Percentiles rank a stretch among this genome's conserved stretches.
phyloP scores from a whole-genome alignment of 2,329 filamentous ascomycete species.

The Phyllachora maydis region DNA sequence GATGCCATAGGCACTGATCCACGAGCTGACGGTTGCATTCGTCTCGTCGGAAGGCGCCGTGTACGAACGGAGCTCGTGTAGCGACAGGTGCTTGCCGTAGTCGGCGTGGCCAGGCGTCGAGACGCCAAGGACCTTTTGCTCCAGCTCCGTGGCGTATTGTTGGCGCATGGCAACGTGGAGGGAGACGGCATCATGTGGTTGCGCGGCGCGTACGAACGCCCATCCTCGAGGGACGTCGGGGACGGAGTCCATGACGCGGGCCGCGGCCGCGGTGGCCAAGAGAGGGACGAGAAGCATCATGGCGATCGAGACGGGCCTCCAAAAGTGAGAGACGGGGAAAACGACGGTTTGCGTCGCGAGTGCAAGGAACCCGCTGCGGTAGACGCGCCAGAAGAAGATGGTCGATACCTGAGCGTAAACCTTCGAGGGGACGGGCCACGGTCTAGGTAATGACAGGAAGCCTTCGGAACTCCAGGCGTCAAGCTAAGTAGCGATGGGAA shows the following conservation, averaged over 20 bases:
- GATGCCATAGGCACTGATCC: conserved; percentile 32
- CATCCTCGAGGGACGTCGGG: conserved; percentile 15
- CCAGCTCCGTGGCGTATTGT: conserved; percentile 26
- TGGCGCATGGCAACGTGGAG: conserved; percentile 27
- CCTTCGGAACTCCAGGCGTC: too few species aligned
- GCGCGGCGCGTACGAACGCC: conserved; percentile 13
- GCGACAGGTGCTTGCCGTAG: conserved; percentile 42
- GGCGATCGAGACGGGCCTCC: too few species aligned
- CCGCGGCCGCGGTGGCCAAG: conserved; percentile 9
- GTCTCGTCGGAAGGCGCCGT: conserved; percentile 27
- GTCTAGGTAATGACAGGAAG: too few species aligned
- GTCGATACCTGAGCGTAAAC: too few species aligned
- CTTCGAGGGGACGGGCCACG: too few species aligned
- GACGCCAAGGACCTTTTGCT: conserved; percentile 36
- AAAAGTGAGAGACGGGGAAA: too few species aligned
- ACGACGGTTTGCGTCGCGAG: too few species aligned
- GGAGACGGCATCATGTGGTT: conserved; percentile 17
- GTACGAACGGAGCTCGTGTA: conserved; percentile 32
- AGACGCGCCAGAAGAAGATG: too few species aligned
- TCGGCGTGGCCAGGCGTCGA: conserved; percentile 35
- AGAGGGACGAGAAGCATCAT: conserved; percentile 6
- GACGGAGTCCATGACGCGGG: conserved; percentile 15
- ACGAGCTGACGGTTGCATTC: conserved; percentile 25
- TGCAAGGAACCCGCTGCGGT: too few species aligned
- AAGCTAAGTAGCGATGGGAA: too few species aligned